Percentiles rank a stretch among this genome's conserved stretches.
Evolutionary conservation across 2,329 filamentous ascomycete genomes (phyloP).

Genomic region (Hypoxylon sp.): DNA sequence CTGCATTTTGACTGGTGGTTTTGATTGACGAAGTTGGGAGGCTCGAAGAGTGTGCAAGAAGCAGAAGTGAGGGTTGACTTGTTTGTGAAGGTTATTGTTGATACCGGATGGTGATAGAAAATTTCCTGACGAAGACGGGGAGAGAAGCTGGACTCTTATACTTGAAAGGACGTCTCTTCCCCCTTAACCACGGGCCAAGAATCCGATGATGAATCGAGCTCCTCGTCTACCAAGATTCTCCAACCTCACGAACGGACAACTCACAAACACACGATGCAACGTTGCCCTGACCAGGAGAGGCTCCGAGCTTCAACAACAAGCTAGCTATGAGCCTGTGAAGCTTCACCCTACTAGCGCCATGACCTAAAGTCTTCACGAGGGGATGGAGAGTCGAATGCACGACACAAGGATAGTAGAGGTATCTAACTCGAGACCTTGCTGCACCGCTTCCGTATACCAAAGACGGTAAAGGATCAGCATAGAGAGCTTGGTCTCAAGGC

Average conservation of each 20-base stretch:
- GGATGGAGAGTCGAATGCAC: constrained; percentile 19
- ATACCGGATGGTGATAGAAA: constrained; percentile 33
- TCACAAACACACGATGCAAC: constrained; percentile 15
- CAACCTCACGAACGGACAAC: constrained; percentile 10
- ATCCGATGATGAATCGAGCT: constrained; percentile 8
- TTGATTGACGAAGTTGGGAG: constrained; percentile 29
- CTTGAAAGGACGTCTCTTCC: constrained; percentile 18
- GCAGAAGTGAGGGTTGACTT: constrained; percentile 34
- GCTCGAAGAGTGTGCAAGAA: constrained; percentile 37
- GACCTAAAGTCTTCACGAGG: constrained; percentile 6
- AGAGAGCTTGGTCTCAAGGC: constrained; percentile 26
- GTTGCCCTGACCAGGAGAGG: constrained; percentile 16
- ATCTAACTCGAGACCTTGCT: constrained; percentile 10
- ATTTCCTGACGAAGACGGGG: constrained; percentile 19
- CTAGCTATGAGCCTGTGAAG: constrained; percentile 1
- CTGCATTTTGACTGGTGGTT: constrained; percentile 46
- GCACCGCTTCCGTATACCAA: constrained; percentile 20
- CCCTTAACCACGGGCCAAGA: not conserved
- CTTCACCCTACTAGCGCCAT: constrained; percentile 1
- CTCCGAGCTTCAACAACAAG: constrained; percentile 4
- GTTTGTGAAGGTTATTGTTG: constrained; percentile 28
- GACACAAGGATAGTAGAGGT: constrained; percentile 22
- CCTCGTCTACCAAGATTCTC: constrained; percentile 7
- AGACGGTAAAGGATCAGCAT: constrained; percentile 41
- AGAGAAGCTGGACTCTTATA: constrained; percentile 42